These are phyloP conservation scores for Aegilops bicornis DNA, from an alignment of 176 grass and related monocot species.

Conservation along the genomic window DNA sequence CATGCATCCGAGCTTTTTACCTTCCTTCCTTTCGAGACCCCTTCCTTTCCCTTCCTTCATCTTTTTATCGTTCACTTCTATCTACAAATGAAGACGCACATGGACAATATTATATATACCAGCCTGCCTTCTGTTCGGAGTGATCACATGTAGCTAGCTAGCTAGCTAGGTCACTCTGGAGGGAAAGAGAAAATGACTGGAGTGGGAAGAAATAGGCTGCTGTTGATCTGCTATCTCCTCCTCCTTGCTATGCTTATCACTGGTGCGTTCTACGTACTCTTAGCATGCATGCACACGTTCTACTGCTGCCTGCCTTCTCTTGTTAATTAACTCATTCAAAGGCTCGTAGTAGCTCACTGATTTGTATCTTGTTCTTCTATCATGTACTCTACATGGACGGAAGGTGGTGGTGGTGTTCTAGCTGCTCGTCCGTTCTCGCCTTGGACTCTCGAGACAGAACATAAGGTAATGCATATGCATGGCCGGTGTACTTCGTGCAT, in stretches of 20 bases:
- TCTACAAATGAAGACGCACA: not conserved
- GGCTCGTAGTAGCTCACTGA: not conserved
- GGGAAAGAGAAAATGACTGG: constrained; percentile 16
- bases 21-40: not conserved
- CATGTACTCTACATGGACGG: not conserved
- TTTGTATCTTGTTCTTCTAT: not conserved
- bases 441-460: not conserved
- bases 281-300: not conserved
- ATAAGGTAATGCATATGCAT: not conserved
- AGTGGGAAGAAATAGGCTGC: not conserved
- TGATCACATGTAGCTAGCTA: not conserved
- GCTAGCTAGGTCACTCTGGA: not conserved
- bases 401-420: not conserved
- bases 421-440: constrained; percentile 13
- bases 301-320: not conserved
- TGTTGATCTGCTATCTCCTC: not conserved
- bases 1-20: not conserved
- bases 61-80: not conserved
- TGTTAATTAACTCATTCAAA: not conserved
- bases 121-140: not conserved
- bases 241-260: constrained; percentile 11
- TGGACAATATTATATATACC: not conserved
- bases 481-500: not conserved
- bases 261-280: constrained; percentile 8
- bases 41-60: not conserved